Evolutionary conservation across 768 basidiomycete genomes (phyloP).

Genomic region (Trametes maxima): DNA sequence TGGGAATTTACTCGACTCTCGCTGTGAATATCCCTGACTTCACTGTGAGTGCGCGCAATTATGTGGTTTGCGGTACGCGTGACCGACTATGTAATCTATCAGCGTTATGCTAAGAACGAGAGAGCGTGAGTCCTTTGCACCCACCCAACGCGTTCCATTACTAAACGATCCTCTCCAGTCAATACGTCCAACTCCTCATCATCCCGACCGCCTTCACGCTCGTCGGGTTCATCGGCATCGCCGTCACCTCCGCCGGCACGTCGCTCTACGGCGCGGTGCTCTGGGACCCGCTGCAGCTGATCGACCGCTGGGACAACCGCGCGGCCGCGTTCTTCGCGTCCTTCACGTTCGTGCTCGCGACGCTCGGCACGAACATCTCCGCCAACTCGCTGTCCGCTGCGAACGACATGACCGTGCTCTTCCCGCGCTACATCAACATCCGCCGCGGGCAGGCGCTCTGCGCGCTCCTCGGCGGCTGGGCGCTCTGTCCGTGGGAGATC

Average conservation of each 20-base stretch:
- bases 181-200: conserved; percentile 73
- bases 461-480: conserved; percentile 84
- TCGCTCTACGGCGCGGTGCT: conserved; percentile 63
- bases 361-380: conserved; percentile 66
- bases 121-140: conserved; percentile 53
- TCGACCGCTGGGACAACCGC: conserved; percentile 83
- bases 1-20: conserved; percentile 74
- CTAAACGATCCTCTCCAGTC: conserved; percentile 39
- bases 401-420: conserved; percentile 83
- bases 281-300: conserved; percentile 79
- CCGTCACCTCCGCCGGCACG: conserved; percentile 77
- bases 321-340: conserved; percentile 84
- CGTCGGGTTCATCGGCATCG: conserved; percentile 77
- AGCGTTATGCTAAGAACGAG: conserved; percentile 76
- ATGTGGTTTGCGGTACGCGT: background rate
- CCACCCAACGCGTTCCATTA: background rate
- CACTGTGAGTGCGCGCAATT: conserved; percentile 39
- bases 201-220: conserved; percentile 80
- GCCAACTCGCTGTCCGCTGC: conserved; percentile 79
- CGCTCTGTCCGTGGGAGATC: conserved; percentile 86
- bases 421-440: conserved; percentile 80
- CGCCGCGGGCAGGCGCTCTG: conserved; percentile 75
- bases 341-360: conserved; percentile 72
- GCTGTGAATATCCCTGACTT: conserved; percentile 88
- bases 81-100: background rate